phyloP scores from a whole-genome alignment of 495 filamentous ascomycete species.

The Xylaria sp. region DNA sequence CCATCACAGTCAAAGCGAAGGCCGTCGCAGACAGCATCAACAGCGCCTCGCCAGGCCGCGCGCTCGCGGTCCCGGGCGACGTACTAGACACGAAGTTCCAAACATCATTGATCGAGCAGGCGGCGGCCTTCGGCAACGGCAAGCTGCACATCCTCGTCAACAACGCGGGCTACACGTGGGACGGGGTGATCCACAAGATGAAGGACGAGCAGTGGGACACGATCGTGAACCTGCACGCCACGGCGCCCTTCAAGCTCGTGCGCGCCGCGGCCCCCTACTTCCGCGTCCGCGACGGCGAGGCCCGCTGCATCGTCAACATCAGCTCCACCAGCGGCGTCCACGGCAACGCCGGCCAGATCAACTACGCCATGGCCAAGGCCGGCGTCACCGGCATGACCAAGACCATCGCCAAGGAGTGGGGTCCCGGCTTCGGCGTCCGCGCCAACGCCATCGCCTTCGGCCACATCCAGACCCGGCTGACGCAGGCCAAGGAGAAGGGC shows the following conservation, averaged over 20 bases:
- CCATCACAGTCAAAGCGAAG: conserved; percentile 60
- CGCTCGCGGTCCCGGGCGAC: conserved; percentile 75
- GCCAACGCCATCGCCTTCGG: conserved; percentile 87
- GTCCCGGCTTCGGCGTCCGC: conserved; percentile 80
- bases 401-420: conserved; percentile 93
- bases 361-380: conserved; percentile 84
- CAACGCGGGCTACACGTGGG: conserved; percentile 89
- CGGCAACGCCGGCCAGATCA: conserved; percentile 85
- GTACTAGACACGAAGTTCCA: conserved; percentile 72
- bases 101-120: conserved; percentile 69
- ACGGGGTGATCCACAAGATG: conserved; percentile 91
- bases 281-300: conserved; percentile 81
- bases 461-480: conserved; percentile 77
- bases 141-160: conserved; percentile 91
- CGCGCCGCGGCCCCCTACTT: conserved; percentile 84
- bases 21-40: conserved; percentile 71
- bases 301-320: conserved; percentile 82
- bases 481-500: conserved; percentile 79
- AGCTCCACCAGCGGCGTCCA: conserved; percentile 78
- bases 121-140: conserved; percentile 79
- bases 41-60: conserved; percentile 62
- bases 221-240: conserved; percentile 80
- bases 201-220: conserved; percentile 92
- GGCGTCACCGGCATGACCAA: conserved; percentile 81
- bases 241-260: conserved; percentile 81